Evolutionary conservation across 257 asterid genomes (phyloP), one percentile per base, ranked within the genome.

Genomic region (Solanum pimpinellifolium): DNA sequence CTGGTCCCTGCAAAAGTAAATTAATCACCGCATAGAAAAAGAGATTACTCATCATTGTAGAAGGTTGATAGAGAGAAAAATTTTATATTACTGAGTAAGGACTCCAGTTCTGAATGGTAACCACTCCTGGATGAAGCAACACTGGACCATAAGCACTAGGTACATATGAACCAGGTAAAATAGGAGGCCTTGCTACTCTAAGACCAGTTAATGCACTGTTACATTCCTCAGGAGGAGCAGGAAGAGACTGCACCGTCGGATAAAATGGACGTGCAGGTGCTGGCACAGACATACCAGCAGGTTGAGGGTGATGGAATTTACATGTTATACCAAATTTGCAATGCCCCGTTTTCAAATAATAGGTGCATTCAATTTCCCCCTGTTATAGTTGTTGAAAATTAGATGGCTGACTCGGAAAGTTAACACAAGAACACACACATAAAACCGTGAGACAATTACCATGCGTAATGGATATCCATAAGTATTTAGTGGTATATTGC

Each of bases 301-400:
- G 91, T 87, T 92, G 95, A 91, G 98, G 98, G 89, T 96, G 99
- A 92, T 96, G 92, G 89, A 92, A 96, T 96, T 95, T 96, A 95
- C 99, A 96, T 13, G 97, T 91, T 85, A 92, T 83, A 88, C 98
- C 99, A 83, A 93, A 96, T 89, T 95, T 96, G 96, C 99, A 96
- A 89, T 92, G 98, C 98, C 98, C 98, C 97, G 93, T 92, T 93
- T 93, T 94, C 96, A 95, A 93, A 95, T 96, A 96, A 90, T 95
- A 93, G 96, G 99, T 93, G 98, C 99, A 96, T 89, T 93, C 98
- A 88, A 91, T 92, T 91, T 94, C 98, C 33, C 93, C 98, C 98
- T 96, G 95, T 88, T 29, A 84, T 42, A 88, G 91, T 83, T 15
- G 49, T 77, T 84, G 41, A 69, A 33, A 49, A 60, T 83, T 46